These are phyloP conservation scores for Microcos paniculata DNA, from an alignment of 345 rosid species.

Conservation along the genomic window DNA sequence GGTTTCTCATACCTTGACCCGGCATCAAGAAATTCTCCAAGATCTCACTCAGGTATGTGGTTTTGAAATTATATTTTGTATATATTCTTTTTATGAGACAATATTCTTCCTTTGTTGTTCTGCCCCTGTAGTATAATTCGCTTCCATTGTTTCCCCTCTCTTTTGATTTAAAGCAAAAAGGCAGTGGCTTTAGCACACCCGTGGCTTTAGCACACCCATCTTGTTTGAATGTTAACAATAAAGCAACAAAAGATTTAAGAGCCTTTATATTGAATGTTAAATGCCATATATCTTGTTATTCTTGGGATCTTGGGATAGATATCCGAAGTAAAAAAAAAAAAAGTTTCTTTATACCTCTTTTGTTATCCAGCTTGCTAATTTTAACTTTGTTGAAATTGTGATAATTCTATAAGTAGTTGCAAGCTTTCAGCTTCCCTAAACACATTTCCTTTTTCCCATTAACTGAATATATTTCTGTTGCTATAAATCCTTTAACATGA, in stretches of 20 bases:
- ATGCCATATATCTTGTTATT: neutral
- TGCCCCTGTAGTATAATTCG: neutral
- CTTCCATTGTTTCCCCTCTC: neutral
- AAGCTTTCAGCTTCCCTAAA: neutral
- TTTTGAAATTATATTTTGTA: neutral
- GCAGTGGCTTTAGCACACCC: too few relatives aligned
- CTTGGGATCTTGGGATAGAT: too few relatives aligned
- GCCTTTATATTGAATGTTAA: neutral
- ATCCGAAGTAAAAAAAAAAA: too few relatives aligned
- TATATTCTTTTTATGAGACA: neutral
- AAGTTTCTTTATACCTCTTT: neutral
- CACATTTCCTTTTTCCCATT: neutral
- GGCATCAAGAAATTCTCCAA: slow-evolving; percentile 97
- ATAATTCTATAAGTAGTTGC: neutral
- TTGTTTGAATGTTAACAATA: neutral
- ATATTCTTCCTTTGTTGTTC: neutral
- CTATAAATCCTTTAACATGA: neutral
- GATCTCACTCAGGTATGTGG: slow-evolving; percentile 81
- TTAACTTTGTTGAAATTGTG: neutral
- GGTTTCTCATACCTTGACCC: slow-evolving; percentile 96
- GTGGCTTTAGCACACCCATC: neutral
- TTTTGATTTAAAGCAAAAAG: neutral
- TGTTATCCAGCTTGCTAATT: neutral
- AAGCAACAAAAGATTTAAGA: neutral
- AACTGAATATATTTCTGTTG: neutral